phyloP scores from a whole-genome alignment of 73 alveolate species.

The Paramecium sonneborni region DNA sequence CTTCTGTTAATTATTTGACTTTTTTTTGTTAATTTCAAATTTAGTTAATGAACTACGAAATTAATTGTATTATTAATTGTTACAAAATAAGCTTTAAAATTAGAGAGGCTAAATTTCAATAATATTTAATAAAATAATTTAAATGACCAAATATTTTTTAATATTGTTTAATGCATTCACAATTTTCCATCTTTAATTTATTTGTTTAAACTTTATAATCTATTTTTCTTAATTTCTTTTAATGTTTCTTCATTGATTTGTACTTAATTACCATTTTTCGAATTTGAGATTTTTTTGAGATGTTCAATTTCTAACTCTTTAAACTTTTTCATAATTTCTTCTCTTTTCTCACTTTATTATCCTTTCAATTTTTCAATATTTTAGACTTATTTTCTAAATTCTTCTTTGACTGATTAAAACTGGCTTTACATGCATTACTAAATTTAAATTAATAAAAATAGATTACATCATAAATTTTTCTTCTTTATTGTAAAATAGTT shows the following conservation, averaged over 20 bases:
- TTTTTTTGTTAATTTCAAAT: no score
- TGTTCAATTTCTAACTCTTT: constrained; percentile 27
- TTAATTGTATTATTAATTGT: no score
- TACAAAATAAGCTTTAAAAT: no score
- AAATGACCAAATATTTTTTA: not conserved
- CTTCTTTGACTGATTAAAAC: not conserved
- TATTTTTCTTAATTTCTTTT: constrained; percentile 36
- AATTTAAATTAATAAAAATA: not conserved
- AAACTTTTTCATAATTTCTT: not conserved
- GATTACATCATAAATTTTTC: constrained; percentile 20
- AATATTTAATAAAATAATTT: no score
- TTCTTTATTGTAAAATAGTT: not conserved
- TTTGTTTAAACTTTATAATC: constrained; percentile 5
- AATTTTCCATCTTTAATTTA: constrained; percentile 43
- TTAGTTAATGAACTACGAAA: no score
- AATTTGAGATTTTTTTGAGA: not conserved
- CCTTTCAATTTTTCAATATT: constrained; percentile 36
- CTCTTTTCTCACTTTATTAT: not conserved
- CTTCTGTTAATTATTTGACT: no score
- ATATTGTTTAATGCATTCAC: not conserved
- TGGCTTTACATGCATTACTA: not conserved
- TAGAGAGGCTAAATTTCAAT: no score
- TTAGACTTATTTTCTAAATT: not conserved
- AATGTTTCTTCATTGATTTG: not conserved
- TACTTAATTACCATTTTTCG: not conserved